phyloP scores from a whole-genome alignment of 1,284 basidiomycete species.

The Irpex sp. region DNA sequence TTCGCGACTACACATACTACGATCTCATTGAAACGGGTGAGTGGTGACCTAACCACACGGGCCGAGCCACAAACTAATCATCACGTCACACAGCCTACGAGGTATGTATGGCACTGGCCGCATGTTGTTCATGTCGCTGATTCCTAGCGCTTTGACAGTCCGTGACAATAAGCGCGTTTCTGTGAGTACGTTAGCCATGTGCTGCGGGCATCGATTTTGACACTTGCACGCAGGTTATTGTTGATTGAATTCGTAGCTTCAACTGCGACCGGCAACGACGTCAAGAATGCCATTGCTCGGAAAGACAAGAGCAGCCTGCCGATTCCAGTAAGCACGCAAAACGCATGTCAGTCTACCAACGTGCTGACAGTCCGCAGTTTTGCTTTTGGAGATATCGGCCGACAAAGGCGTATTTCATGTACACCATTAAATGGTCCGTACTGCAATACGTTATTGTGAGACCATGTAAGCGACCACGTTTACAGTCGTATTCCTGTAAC shows the following conservation, averaged over 20 bases:
- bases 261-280: conserved; percentile 56
- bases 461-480: conserved; percentile 44
- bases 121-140: conserved; percentile 24
- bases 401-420: conserved; percentile 88
- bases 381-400: conserved; percentile 78
- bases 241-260: conserved; percentile 82
- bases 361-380: conserved; percentile 38
- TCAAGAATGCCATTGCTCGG: conserved; percentile 63
- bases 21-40: conserved; percentile 68
- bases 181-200: conserved; percentile 45
- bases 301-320: conserved; percentile 81
- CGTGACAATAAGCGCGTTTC: conserved; percentile 73
- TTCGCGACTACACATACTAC: conserved; percentile 81
- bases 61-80: background rate
- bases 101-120: background rate
- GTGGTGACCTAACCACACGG: conserved; percentile 22
- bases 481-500: background rate
- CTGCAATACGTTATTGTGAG: conserved; percentile 83
- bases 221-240: conserved; percentile 50
- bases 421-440: conserved; percentile 82
- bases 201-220: conserved; percentile 21
- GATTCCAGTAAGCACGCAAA: conserved; percentile 51
- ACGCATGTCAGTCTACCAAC: background rate
- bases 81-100: conserved; percentile 1
- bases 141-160: conserved; percentile 38